Evolutionary conservation across 1,284 basidiomycete genomes (phyloP).

Genomic region (Xanthoconium separans): DNA sequence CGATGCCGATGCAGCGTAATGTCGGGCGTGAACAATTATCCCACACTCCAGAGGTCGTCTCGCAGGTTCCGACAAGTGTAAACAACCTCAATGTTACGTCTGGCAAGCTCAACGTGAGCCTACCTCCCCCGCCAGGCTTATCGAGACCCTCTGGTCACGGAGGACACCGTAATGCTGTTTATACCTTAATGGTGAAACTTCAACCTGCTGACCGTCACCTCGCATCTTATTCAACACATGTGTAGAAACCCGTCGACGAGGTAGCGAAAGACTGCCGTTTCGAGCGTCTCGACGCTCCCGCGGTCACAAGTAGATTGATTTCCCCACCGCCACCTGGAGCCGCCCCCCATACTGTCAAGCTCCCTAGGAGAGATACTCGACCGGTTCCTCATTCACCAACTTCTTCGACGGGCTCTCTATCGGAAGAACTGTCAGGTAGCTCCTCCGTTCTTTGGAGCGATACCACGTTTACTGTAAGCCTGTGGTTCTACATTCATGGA

Average conservation of each 20-base stretch:
- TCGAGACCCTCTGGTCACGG: conserved; percentile 2
- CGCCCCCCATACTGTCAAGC: conserved; percentile 9
- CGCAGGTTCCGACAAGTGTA: neutral
- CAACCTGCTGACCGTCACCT: neutral
- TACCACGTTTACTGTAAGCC: conserved; percentile 24
- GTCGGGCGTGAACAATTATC: neutral
- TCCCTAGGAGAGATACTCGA: neutral
- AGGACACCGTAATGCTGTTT: neutral
- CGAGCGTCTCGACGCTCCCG: conserved; percentile 8
- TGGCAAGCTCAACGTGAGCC: neutral
- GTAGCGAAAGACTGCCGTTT: neutral
- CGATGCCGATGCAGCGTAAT: conserved; percentile 1
- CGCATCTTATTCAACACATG: neutral
- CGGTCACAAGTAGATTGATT: neutral
- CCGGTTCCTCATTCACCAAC: conserved; percentile 15
- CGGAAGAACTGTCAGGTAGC: conserved; percentile 17
- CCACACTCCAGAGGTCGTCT: neutral
- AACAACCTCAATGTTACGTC: neutral
- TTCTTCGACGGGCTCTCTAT: conserved; percentile 11
- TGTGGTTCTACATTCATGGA: neutral
- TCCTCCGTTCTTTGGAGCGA: conserved; percentile 15
- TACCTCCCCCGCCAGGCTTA: conserved; percentile 18
- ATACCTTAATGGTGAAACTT: conserved; percentile 5
- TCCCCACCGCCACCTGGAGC: conserved; percentile 9
- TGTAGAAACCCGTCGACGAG: conserved; percentile 7